Evolutionary conservation across 345 rosid species (phyloP).

Genomic region (Jatropha curcas): DNA sequence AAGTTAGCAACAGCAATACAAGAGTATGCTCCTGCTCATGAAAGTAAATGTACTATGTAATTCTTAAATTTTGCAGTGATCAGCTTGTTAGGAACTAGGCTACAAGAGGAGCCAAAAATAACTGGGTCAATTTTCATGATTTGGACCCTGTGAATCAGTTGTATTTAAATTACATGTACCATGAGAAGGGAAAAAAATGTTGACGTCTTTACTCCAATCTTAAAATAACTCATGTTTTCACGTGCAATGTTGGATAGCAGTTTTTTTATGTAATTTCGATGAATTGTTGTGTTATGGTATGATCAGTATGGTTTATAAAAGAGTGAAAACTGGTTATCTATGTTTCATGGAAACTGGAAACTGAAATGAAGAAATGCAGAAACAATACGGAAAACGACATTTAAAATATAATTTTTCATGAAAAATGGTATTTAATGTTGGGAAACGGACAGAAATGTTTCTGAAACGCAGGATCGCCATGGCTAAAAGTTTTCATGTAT

Average conservation of each 20-base stretch:
- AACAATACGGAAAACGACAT: no score
- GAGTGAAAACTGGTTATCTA: not conserved
- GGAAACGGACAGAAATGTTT: no score
- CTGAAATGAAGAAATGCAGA: no score
- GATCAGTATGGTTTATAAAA: not conserved
- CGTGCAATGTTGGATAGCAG: not conserved
- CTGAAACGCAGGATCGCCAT: no score
- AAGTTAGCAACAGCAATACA: slow-evolving; percentile 73
- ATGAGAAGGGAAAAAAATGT: slow-evolving; percentile 8
- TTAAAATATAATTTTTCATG: no score
- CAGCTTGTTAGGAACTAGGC: slow-evolving; percentile 12
- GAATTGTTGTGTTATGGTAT: not conserved
- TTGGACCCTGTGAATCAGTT: slow-evolving; percentile 17
- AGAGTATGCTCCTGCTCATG: slow-evolving; percentile 77
- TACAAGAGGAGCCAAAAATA: slow-evolving; percentile 16
- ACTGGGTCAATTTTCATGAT: slow-evolving; percentile 16
- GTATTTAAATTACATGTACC: slow-evolving; percentile 28
- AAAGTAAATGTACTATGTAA: slow-evolving; percentile 14
- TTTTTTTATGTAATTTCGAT: not conserved
- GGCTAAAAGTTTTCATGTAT: no score
- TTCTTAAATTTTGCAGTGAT: slow-evolving; percentile 24
- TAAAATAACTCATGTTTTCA: not conserved
- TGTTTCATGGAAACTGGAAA: no score
- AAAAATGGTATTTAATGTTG: no score
- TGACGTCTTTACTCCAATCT: not conserved